phyloP scores from a whole-genome alignment of 2,329 filamentous ascomycete species.

The Fusarium papillatum region DNA sequence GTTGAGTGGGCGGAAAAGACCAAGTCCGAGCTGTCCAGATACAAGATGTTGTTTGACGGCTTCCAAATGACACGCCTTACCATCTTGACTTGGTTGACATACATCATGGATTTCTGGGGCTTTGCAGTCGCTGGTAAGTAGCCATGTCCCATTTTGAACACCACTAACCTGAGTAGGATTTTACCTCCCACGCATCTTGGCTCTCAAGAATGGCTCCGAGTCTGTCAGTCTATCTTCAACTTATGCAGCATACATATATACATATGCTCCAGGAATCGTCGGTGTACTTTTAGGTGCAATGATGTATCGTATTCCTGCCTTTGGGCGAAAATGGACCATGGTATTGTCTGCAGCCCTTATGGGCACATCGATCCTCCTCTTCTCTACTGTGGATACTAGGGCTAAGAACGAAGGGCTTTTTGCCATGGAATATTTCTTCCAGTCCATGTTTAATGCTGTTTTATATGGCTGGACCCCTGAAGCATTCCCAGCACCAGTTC shows the following conservation, averaged over 20 bases:
- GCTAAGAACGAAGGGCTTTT: conserved; percentile 55
- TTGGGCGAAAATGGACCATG: conserved; percentile 59
- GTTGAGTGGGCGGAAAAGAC: conserved; percentile 30
- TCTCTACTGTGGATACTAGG: conserved; percentile 55
- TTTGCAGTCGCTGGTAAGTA: conserved; percentile 53
- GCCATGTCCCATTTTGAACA: rapidly evolving
- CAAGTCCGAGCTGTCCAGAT: conserved; percentile 37
- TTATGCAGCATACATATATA: conserved; percentile 67
- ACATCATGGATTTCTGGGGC: conserved; percentile 55
- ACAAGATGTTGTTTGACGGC: conserved; percentile 50
- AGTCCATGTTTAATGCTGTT: conserved; percentile 54
- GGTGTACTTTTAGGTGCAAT: conserved; percentile 62
- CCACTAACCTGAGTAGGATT: conserved; percentile 42
- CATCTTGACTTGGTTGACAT: conserved; percentile 52
- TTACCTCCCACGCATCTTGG: conserved; percentile 63
- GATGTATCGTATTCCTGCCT: conserved; percentile 53
- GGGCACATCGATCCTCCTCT: conserved; percentile 60
- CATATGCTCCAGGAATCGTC: conserved; percentile 65
- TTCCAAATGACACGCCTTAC: conserved; percentile 52
- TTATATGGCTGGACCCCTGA: conserved; percentile 66
- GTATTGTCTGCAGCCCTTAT: conserved; percentile 59
- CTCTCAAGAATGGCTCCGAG: conserved; percentile 62
- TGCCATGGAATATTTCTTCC: conserved; percentile 59
- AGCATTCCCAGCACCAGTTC: conserved; percentile 67
- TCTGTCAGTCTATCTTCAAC: conserved; percentile 59